Evolutionary conservation across 2,329 filamentous ascomycete species (phyloP), one percentile per base, ranked within the genome.

Genomic region (Monilinia aucupariae): DNA sequence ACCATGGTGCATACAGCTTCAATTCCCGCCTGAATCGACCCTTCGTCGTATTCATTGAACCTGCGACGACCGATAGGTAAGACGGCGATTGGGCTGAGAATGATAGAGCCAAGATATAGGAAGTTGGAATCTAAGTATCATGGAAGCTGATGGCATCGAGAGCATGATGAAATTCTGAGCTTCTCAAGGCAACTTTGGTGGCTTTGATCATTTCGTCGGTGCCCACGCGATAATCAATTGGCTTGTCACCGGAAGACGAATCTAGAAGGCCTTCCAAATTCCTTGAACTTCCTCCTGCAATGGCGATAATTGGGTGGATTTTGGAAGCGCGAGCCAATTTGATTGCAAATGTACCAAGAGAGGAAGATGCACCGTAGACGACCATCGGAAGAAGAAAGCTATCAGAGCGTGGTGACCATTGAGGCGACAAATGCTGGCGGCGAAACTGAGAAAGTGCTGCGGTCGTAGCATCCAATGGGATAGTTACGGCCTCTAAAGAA

Each of bases 261-360:
- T 59, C 30, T 53, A 84, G 76, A 25, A 83, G 72, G 0, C 69
- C 72, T 68, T 81, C 74, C 3, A 82, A 80, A 63, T 78, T 80
- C 0, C 74, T 65, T 3, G 72, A 71, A 20, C 77, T 77, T n/a
- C 75, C 71, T 2, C 84, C 82, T 1, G 82, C 82, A 15, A 87
- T 75, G 2, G 77, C 78, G 64, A 86, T 83, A 43, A 86, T 76
- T 0, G 84, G 84, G 67, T 84, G 80, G n/a, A 86, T 79, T 52
- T 81, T 80, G 2, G 77, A 71, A 9, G 67, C 66, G 20, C 50
- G 64, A 49, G 22, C 55, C n/a, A 39, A 9, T 27, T 50, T 58
- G 51, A 85, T 76, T 0, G 79, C 81, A 64, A 80, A 86, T 1
- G 81, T 76, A 4, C 83, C 85, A 0, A 85, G 82, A 0, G 83